Percentiles rank a stretch among this genome's conserved stretches.
Conservation (phyloP, 192 early-diverging fungal genomes). For the Rhizoclosmatium globosum region DNA sequence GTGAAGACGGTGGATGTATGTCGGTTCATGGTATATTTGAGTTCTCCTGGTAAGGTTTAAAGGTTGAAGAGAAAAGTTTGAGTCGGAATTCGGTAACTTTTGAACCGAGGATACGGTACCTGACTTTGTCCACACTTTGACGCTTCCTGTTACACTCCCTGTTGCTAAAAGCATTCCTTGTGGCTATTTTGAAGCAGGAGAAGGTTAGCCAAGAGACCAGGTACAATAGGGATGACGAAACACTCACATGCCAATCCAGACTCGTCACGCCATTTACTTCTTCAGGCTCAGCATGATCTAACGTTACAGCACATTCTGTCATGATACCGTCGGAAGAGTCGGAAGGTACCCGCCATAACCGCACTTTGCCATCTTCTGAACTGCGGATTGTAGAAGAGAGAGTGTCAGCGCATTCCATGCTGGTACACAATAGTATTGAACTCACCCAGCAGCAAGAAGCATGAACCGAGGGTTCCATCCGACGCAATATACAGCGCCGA, state of each 20-base stretch:
- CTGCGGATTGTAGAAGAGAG: constrained; percentile 25
- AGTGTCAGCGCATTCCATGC: no score
- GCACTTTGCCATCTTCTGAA: constrained; percentile 83
- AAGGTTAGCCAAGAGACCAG: not conserved
- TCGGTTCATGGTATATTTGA: constrained; percentile 65
- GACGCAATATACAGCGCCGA: constrained; percentile 31
- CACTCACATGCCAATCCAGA: constrained; percentile 84
- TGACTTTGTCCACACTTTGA: constrained; percentile 81
- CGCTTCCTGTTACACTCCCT: constrained; percentile 84
- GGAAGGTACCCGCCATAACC: constrained; percentile 84
- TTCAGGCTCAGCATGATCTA: constrained; percentile 38
- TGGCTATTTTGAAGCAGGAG: constrained; percentile 61
- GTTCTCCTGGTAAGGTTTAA: constrained; percentile 62
- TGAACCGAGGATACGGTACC: constrained; percentile 24
- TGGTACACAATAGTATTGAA: not conserved
- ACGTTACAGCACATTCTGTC: constrained; percentile 68
- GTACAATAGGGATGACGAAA: not conserved
- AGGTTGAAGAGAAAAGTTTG: not conserved
- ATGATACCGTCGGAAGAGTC: constrained; percentile 50
- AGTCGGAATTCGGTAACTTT: constrained; percentile 23
- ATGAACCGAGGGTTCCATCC: constrained; percentile 75
- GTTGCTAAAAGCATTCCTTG: constrained; percentile 82
- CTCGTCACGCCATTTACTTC: constrained; percentile 79
- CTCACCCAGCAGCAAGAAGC: constrained; percentile 83
- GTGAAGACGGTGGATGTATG: constrained; percentile 85